Evolutionary conservation across 2,329 filamentous ascomycete species (phyloP), one percentile per base, ranked within the genome.

Genomic region (Talaromyces sp.): DNA sequence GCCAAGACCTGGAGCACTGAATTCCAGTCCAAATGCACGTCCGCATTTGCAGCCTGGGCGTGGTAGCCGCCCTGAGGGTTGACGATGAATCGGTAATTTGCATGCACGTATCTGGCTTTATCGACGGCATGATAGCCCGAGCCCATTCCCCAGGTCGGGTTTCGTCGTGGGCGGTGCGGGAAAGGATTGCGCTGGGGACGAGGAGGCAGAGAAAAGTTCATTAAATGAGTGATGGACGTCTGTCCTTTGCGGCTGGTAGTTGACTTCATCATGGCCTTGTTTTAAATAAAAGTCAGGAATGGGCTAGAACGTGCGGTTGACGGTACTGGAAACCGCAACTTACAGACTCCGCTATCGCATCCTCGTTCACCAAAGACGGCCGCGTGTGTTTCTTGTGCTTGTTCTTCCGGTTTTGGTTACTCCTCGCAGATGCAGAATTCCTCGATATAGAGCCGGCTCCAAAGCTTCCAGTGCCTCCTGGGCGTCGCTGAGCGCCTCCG

Each of bases 81-180:
- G 56, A 99, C 92, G 61, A 99, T 89, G 73, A 99, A 99, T 59
- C 94, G 89, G 72, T 99, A 99, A 74, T 99, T 99, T 65, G 94
- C 92, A 74, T 99, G 92, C 17, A 99, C 88, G 66, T 91, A 92
- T 79, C 88, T 89, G 61, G 92, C 89, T 78, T 97, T 97, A 75
- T 99, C 94, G 50, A 87, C 85, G 14, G 91, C 87, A 74, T 97
- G 92, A 74, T 96, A 90, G 27, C 92, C 92, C 38, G 92, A 96
- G 3, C 92, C 91, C 46, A 90, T 81, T 0, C 91, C 91, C 88
- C 90, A 96, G 2, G 88, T 89, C 51, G 88, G 86, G 73, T 90
- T 89, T 58, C 89, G 83, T 60, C 89, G 85, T 68, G 84, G 82
- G 38, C 85, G 81, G 62, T 84, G 81, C 43, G 81, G 78, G 80